Evolutionary conservation across 2,329 filamentous ascomycete genomes (phyloP).

Genomic region (Aspergillus awamori): DNA sequence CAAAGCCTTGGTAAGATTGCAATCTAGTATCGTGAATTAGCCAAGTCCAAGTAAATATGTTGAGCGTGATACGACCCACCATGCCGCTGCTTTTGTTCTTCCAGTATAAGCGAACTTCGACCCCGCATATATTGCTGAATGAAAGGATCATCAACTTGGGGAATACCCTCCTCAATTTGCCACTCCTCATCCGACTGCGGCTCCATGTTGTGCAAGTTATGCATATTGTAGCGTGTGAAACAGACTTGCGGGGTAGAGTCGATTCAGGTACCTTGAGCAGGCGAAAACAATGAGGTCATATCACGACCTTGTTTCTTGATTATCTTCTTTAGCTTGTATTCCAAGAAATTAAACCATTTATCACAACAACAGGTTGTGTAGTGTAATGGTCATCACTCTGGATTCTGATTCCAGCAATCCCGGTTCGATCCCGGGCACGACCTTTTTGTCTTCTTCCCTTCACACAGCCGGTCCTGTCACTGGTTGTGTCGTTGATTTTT

Average conservation of each 20-base stretch:
- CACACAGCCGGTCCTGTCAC: no score
- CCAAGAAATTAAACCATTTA: background rate
- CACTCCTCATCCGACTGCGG: conserved; percentile 19
- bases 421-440: background rate
- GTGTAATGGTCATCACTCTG: background rate
- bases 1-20: conserved; percentile 53
- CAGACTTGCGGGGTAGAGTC: background rate
- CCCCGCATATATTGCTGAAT: conserved; percentile 80
- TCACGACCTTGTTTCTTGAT: background rate
- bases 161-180: conserved; percentile 48
- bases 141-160: conserved; percentile 67
- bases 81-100: conserved; percentile 81
- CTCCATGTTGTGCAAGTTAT: background rate
- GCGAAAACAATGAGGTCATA: background rate
- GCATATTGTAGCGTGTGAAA: background rate
- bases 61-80: conserved; percentile 54
- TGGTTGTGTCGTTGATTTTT: background rate
- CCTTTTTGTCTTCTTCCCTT: background rate
- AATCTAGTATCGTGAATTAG: conserved; percentile 26
- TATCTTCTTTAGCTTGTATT: background rate
- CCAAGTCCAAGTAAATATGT: conserved; percentile 8
- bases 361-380: background rate
- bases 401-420: conserved; percentile 1
- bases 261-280: background rate
- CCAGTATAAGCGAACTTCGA: conserved; percentile 71